Evolutionary conservation across 495 filamentous ascomycete genomes (phyloP).

Genomic region (Penicillium coffeae): DNA sequence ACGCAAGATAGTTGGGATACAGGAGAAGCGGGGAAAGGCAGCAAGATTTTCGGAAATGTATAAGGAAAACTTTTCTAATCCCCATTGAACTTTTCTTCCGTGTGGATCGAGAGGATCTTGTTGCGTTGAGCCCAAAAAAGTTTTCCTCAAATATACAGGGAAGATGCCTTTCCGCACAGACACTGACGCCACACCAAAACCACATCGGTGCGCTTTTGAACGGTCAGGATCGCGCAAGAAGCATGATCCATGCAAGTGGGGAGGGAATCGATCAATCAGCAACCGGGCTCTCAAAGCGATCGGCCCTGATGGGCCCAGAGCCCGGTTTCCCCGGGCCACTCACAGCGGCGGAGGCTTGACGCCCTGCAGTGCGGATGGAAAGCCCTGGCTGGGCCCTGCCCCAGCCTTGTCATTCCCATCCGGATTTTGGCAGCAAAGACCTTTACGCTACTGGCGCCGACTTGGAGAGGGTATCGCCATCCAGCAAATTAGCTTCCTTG

Average conservation of each 20-base stretch:
- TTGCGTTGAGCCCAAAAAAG: constrained; percentile 4
- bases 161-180: constrained; percentile 17
- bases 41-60: background rate
- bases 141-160: constrained; percentile 11
- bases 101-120: constrained; percentile 1
- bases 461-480: constrained; percentile 36
- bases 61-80: too few relatives aligned
- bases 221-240: constrained; percentile 4
- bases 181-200: constrained; percentile 16
- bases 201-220: constrained; percentile 5
- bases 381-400: background rate
- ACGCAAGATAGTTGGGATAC: constrained; percentile 7
- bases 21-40: background rate
- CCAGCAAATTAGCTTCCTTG: constrained; percentile 53
- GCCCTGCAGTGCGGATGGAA: constrained; percentile 4
- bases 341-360: constrained; percentile 10
- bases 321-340: constrained; percentile 25
- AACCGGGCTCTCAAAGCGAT: constrained; percentile 12
- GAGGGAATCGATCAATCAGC: constrained; percentile 13
- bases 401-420: background rate
- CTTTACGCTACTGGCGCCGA: constrained; percentile 18
- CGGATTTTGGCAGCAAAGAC: constrained; percentile 13
- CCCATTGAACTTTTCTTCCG: background rate
- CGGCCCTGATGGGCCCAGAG: constrained; percentile 10
- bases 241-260: constrained; percentile 16